Evolutionary conservation across 2,329 filamentous ascomycete species (phyloP).

Genomic region (Chaetomiaceae sp.): DNA sequence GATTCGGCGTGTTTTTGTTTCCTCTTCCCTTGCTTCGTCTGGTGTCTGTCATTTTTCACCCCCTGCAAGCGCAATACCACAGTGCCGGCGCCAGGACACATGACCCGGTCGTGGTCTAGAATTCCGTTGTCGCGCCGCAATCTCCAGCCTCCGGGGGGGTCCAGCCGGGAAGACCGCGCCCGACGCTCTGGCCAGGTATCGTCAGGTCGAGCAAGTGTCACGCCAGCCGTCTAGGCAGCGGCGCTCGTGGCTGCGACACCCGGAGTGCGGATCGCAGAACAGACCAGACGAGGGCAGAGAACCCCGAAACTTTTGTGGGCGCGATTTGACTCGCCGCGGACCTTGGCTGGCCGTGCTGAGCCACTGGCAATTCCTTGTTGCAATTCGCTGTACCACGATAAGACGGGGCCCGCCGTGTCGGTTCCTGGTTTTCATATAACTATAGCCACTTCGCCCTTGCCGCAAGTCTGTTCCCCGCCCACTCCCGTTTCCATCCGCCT

Average conservation of each 20-base stretch:
- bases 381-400: slow-evolving; percentile 24
- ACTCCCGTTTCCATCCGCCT: not conserved
- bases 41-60: not conserved
- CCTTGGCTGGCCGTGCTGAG: slow-evolving; percentile 18
- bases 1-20: not conserved
- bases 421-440: slow-evolving; percentile 17
- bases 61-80: slow-evolving; percentile 12
- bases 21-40: not conserved
- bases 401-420: slow-evolving; percentile 14
- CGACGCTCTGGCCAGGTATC: slow-evolving; percentile 1
- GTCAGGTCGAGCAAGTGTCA: slow-evolving; percentile 23
- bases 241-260: slow-evolving; percentile 5
- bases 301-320: slow-evolving; percentile 13
- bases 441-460: not conserved
- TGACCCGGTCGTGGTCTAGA: not conserved
- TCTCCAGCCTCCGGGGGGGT: not conserved
- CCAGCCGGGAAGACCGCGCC: not conserved
- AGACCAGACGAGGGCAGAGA: not conserved
- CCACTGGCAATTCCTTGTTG: slow-evolving; percentile 13
- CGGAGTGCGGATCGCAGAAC: not conserved
- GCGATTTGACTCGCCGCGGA: slow-evolving; percentile 13
- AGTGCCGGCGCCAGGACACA: slow-evolving; percentile 3
- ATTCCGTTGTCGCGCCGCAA: not conserved
- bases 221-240: slow-evolving; percentile 21
- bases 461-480: slow-evolving; percentile 10